These are phyloP conservation scores for Puccinia horiana DNA, from an alignment of 1,284 basidiomycete species.

Conservation along the genomic window DNA sequence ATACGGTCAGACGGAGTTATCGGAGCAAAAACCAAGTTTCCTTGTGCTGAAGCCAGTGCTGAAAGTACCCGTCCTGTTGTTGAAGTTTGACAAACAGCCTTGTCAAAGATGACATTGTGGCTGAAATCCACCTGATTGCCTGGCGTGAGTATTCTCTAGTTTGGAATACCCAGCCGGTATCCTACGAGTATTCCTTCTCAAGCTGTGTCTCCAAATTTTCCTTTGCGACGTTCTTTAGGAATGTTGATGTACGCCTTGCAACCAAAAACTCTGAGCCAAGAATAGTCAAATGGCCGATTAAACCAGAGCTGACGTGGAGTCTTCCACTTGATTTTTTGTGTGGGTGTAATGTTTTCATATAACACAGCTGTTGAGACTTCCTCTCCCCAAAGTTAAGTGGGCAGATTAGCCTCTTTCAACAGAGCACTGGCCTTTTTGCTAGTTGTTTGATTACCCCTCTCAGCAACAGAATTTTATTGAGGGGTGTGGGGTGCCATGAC, in stretches of 20 bases:
- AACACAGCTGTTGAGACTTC: slow-evolving; percentile 56
- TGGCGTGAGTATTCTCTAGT: not conserved
- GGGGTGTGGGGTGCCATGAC: too few species aligned
- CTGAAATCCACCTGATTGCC: not conserved
- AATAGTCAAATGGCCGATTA: not conserved
- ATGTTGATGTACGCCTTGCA: slow-evolving; percentile 1
- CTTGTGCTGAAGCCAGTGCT: too few species aligned
- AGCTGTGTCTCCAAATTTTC: slow-evolving; percentile 10
- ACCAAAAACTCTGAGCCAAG: not conserved
- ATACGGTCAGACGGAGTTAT: too few species aligned
- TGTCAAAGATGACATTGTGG: slow-evolving; percentile 16
- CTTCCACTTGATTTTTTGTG: not conserved
- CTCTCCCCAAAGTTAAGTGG: slow-evolving; percentile 58
- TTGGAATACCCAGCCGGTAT: not conserved
- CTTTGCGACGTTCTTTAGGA: not conserved
- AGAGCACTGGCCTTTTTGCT: slow-evolving; percentile 55
- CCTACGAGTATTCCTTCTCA: not conserved
- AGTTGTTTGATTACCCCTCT: slow-evolving; percentile 57
- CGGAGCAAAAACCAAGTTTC: too few species aligned
- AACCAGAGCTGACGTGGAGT: not conserved
- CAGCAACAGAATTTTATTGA: slow-evolving; percentile 57
- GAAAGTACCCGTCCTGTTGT: too few species aligned
- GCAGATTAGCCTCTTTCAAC: slow-evolving; percentile 55
- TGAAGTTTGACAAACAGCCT: too few species aligned
- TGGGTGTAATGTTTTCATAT: slow-evolving; percentile 55